A percentile compares a stretch with the other conserved stretches of the same genome.
These are phyloP conservation scores for Suhomyces sp. DNA, from an alignment of 805 yeast species.

Conservation along the genomic window DNA sequence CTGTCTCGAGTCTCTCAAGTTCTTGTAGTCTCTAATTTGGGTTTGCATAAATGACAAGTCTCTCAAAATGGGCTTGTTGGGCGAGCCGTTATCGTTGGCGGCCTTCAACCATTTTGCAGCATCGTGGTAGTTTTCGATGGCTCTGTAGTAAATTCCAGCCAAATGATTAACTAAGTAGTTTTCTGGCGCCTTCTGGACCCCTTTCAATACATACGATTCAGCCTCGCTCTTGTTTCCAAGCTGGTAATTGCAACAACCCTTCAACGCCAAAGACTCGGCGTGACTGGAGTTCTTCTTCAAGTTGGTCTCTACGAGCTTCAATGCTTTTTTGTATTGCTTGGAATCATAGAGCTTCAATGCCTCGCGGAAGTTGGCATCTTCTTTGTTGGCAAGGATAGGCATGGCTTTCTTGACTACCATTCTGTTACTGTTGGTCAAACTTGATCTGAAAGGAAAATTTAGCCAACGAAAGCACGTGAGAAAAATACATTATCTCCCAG, in stretches of 20 bases:
- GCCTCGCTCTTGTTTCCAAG: constrained; percentile 64
- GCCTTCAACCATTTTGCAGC: constrained; percentile 76
- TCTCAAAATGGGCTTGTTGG: constrained; percentile 73
- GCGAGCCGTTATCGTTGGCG: constrained; percentile 74
- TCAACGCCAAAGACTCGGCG: constrained; percentile 79
- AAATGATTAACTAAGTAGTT: constrained; percentile 81
- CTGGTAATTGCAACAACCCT: constrained; percentile 67
- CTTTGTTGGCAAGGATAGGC: constrained; percentile 52
- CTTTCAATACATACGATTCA: constrained; percentile 56
- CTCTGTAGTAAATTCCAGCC: constrained; percentile 77
- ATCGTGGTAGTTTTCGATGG: constrained; percentile 63
- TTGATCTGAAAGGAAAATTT: background rate
- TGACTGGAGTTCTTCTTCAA: constrained; percentile 73
- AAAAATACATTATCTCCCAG: background rate
- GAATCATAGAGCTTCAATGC: constrained; percentile 81
- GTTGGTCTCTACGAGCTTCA: constrained; percentile 70
- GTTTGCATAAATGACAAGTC: constrained; percentile 79
- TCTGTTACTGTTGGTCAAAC: background rate
- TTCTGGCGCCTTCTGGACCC: constrained; percentile 53
- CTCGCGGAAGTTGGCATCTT: constrained; percentile 71
- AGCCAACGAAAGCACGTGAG: background rate
- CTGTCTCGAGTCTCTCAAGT: constrained; percentile 61
- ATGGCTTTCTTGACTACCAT: constrained; percentile 18
- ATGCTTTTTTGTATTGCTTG: constrained; percentile 83
- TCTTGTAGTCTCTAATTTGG: constrained; percentile 72